Base-by-base conservation (phyloP, 306 rosid species). In the Glycine tomentella region DNA sequence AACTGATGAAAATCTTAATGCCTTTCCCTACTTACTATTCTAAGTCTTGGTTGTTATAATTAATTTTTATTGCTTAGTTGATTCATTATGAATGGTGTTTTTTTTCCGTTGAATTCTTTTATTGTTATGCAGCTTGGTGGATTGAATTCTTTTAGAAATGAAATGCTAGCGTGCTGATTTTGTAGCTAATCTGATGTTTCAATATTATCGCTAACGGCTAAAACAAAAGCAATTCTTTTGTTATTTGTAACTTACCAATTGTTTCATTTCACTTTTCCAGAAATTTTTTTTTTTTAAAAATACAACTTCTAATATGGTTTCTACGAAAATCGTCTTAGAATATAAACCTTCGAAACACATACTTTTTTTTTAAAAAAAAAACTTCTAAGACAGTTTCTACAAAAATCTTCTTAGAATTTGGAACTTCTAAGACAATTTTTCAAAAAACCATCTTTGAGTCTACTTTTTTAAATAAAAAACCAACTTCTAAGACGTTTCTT, bases 41-140 rank as follows among this genome's bases (percentile, higher is more conserved):
- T 9, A 42, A 36, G 36, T 9, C 51, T 16, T 25, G 70, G 7
- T 49, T 80, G 46, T 78, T 80, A 5, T 17, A 7, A 34, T 64
- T 63, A 57, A 3, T 33, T 74, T 65, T 7, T 64, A 34, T 15
- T 75, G 45, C 52, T 0, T 33, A 1, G 36, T 45, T 52, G 49
- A 33, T 71, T 67, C 70, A 48, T 58, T 38, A 17, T 62, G 7
- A 48, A 20, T 55, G 31, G 68, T 51, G 7, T 49, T 75, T 34
- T 65, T 33, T 38, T 3, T 15, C 7, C 49, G 38, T 36, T 49
- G 10, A 16, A 34, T 77, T 56, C 6, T 5, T 48, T 13, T 48
- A n/a, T 74, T 53, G 5, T 63, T 49, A 25, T 88, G 83, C 91
- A 95, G 99, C 93, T 91, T 67, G 99, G 99, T 34, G 99, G 99